Evolutionary conservation across 1,284 basidiomycete genomes (phyloP), one percentile per base, ranked within the genome.

Genomic region (Ustilago curta): DNA sequence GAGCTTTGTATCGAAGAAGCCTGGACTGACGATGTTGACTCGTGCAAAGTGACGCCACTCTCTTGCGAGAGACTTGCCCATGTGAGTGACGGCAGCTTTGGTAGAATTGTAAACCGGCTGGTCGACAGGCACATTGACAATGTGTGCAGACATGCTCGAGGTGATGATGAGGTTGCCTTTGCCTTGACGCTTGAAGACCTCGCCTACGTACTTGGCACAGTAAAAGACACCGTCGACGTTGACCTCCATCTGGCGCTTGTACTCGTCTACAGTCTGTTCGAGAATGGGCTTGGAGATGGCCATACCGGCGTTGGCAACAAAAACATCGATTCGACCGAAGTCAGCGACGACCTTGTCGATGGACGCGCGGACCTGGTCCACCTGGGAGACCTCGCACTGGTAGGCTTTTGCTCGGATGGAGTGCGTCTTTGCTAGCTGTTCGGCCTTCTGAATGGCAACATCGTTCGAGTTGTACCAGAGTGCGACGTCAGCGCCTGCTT

Each of bases 11-110:
- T 83, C 66, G 55, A 83, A 76, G 76, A 81, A 83, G 4, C 84
- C 84, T 2, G 84, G 84, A 9, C 80, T 80, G 63, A 85, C 76
- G 25, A 78, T 80, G 78, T 85, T 85, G 70, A 82, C 79, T 2
- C 85, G 77, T 2, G 85, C 84, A 65, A 85, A 83, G 19, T 81
- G 59, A n/a, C 78, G 55, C 78, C 78, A 81, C 31, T 81, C 79
- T 14, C 78, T 58, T 0, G 79, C 79, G 14, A 81, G 70, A 12
- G 60, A 69, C 50, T 77, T 80, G 59, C 76, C 76, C 52, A 81
- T 60, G 52, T 80, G 78, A 4, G 68, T 78, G 57, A 81, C 78
- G 12, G 79, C 79, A 12, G 79, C 79, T 63, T 81, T 81, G 49
- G 72, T 79, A 7, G 72, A 61, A 57, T 81, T 81, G 77, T 78